phyloP scores from a whole-genome alignment of 441 rosid genomes.

The Adansonia madagascariensis region DNA sequence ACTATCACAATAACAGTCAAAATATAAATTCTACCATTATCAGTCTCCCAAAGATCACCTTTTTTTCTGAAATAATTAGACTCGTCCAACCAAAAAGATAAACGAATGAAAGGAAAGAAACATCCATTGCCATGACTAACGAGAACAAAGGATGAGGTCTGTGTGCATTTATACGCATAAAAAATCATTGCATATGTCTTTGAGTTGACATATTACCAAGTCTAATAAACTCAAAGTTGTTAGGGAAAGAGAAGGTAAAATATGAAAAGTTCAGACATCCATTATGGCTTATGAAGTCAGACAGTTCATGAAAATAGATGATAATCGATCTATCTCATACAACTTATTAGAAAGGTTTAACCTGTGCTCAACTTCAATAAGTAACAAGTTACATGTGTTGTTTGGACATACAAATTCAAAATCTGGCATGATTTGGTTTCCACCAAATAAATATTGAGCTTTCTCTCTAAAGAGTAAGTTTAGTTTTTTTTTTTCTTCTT shows the following conservation, averaged over 20 bases:
- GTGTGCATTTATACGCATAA: not conserved
- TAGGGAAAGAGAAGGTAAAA: not conserved
- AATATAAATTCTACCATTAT: not conserved
- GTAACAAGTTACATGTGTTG: not conserved
- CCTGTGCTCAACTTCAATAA: not conserved
- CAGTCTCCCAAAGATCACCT: not conserved
- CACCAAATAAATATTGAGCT: not conserved
- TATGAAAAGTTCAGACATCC: not conserved
- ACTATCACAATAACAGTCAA: not conserved
- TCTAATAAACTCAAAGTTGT: constrained; percentile 14
- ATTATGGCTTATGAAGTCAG: not conserved
- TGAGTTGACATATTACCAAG: not conserved
- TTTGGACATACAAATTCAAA: constrained; percentile 7
- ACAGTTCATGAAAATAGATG: not conserved
- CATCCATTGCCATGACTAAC: not conserved
- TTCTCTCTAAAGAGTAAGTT: not conserved
- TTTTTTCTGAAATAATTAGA: not conserved
- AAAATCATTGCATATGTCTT: not conserved
- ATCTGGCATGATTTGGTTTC: not conserved
- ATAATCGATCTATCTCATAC: not conserved
- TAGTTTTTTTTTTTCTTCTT: not conserved
- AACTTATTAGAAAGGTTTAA: not conserved
- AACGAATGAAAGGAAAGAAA: not conserved
- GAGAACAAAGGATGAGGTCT: not conserved
- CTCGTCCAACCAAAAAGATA: not conserved